Evolutionary conservation across 1,284 basidiomycete genomes (phyloP).

Genomic region (Takashimella tepidaria): DNA sequence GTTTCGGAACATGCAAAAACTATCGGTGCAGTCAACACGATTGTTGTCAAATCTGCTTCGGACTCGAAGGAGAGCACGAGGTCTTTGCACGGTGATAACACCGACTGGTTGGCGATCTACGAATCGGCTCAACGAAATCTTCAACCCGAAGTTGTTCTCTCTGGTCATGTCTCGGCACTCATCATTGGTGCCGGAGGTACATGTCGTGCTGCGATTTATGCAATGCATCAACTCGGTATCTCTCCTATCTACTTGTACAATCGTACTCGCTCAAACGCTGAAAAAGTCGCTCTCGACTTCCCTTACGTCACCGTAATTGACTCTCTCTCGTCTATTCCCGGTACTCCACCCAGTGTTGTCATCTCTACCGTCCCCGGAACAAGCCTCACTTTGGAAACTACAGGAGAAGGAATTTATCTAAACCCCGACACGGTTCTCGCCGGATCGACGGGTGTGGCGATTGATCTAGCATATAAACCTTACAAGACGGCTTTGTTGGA

Average conservation of each 20-base stretch:
- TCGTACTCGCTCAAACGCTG: conserved; percentile 68
- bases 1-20: conserved; percentile 71
- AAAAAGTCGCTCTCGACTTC: conserved; percentile 63
- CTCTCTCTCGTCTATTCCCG: conserved; percentile 56
- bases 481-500: conserved; percentile 51
- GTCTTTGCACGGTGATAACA: conserved; percentile 78
- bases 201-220: conserved; percentile 84
- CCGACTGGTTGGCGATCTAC: conserved; percentile 83
- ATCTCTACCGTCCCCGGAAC: conserved; percentile 79
- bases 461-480: conserved; percentile 91
- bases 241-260: conserved; percentile 76
- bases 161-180: conserved; percentile 54
- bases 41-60: conserved; percentile 56
- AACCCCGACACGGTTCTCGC: conserved; percentile 49
- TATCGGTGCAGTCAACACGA: conserved; percentile 90
- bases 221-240: conserved; percentile 65
- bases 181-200: conserved; percentile 92
- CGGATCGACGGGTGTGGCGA: conserved; percentile 58
- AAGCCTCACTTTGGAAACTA: conserved; percentile 54
- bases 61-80: conserved; percentile 41
- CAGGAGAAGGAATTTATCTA: conserved; percentile 54
- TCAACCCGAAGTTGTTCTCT: conserved; percentile 14
- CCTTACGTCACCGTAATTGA: conserved; percentile 58
- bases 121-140: conserved; percentile 51
- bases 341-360: conserved; percentile 61